Conservation (phyloP, 2,329 filamentous ascomycete species). For the Ilyonectria mors-panacis region DNA sequence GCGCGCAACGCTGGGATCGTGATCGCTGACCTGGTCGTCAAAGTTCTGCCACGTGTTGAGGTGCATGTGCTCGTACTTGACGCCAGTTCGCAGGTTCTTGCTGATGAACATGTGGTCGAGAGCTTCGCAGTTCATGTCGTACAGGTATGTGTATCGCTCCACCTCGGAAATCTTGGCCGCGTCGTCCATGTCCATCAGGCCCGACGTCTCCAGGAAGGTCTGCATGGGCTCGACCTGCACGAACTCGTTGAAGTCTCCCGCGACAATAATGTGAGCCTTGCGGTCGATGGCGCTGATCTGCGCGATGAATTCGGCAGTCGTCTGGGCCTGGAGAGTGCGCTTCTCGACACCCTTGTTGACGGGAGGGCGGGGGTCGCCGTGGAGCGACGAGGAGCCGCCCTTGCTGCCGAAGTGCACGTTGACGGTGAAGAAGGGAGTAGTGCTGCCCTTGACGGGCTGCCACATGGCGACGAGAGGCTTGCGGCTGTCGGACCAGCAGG, state of each 20-base stretch:
- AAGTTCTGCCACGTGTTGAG: slow-evolving; percentile 77
- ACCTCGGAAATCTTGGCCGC: slow-evolving; percentile 64
- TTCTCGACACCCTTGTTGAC: slow-evolving; percentile 75
- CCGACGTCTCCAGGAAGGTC: slow-evolving; percentile 67
- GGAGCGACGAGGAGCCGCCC: slow-evolving; percentile 74
- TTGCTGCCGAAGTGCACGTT: slow-evolving; percentile 80
- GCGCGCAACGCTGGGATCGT: slow-evolving; percentile 77
- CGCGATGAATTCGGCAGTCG: slow-evolving; percentile 71
- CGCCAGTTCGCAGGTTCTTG: slow-evolving; percentile 60
- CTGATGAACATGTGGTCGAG: slow-evolving; percentile 81
- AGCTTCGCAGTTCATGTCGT: slow-evolving; percentile 78
- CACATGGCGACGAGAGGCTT: slow-evolving; percentile 79
- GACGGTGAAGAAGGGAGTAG: slow-evolving; percentile 76
- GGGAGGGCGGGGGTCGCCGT: slow-evolving; percentile 77
- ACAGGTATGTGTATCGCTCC: slow-evolving; percentile 81
- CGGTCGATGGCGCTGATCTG: slow-evolving; percentile 70
- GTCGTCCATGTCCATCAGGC: slow-evolving; percentile 74
- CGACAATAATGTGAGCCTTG: slow-evolving; percentile 70
- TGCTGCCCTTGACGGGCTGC: slow-evolving; percentile 68
- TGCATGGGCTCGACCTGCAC: slow-evolving; percentile 72
- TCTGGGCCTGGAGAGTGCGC: slow-evolving; percentile 68
- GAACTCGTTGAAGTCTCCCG: slow-evolving; percentile 83
- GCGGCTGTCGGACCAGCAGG: slow-evolving; percentile 72
- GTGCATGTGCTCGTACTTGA: slow-evolving; percentile 77
- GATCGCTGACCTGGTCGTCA: slow-evolving; percentile 73